Evolutionary conservation across 257 asterid genomes (phyloP).

Genomic region (Handroanthus guayacan): DNA sequence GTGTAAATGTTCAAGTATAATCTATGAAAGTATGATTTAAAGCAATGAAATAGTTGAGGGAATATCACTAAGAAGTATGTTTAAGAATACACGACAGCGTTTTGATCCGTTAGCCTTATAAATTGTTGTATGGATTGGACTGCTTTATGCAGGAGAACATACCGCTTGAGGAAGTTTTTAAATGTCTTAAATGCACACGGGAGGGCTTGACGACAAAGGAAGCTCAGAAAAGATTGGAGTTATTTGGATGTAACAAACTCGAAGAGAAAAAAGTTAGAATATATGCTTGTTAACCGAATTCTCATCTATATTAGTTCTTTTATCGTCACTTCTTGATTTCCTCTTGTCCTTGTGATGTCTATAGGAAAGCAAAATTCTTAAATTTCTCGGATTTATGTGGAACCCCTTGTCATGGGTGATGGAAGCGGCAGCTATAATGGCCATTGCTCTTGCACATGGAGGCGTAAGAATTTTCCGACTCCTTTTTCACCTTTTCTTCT

Average conservation of each 20-base stretch:
- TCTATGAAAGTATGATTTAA: background rate
- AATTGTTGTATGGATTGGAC: background rate
- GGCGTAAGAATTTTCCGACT: slow-evolving; percentile 48
- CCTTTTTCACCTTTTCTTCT: background rate
- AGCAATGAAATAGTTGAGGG: background rate
- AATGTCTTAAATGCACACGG: slow-evolving; percentile 49
- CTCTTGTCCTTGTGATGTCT: slow-evolving; percentile 10
- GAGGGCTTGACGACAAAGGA: slow-evolving; percentile 48
- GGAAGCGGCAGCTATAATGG: slow-evolving; percentile 75
- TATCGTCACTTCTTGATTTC: background rate
- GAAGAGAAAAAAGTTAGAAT: slow-evolving; percentile 56
- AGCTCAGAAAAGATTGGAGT: slow-evolving; percentile 45
- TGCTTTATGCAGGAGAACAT: slow-evolving; percentile 52
- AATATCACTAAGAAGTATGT: background rate
- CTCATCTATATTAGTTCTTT: background rate
- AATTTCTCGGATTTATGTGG: slow-evolving; percentile 76
- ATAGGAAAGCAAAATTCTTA: slow-evolving; percentile 60
- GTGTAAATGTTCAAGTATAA: background rate
- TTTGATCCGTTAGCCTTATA: too few relatives aligned
- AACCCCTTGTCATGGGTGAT: slow-evolving; percentile 70
- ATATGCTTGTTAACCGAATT: background rate
- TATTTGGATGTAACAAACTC: slow-evolving; percentile 62
- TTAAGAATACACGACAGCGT: background rate
- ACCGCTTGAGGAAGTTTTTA: slow-evolving; percentile 61
- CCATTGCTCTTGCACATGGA: slow-evolving; percentile 71